These are phyloP conservation scores for Microbotryomycetes sp. DNA, from an alignment of 1,284 basidiomycete genomes.

Conservation along the genomic window DNA sequence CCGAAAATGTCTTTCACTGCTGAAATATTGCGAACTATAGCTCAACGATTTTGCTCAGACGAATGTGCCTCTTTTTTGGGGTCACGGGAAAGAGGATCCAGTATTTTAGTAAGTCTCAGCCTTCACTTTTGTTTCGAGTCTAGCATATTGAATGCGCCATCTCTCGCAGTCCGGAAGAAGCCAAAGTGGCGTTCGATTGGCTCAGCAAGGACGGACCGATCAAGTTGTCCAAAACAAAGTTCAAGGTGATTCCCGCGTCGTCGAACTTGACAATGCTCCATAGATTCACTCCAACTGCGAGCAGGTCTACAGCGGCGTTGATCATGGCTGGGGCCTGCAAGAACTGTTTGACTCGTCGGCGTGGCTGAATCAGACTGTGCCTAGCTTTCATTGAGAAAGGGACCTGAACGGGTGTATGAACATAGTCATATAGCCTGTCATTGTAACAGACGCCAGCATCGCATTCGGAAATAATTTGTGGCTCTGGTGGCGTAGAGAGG, in stretches of 20 bases:
- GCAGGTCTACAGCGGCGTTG: neutral
- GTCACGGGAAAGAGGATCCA: slow-evolving; percentile 14
- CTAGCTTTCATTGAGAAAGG: no score
- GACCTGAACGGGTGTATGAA: no score
- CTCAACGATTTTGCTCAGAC: neutral
- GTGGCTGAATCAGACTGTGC: neutral
- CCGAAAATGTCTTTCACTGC: neutral
- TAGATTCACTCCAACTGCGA: neutral
- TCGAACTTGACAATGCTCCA: neutral
- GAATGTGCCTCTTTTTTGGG: slow-evolving; percentile 20
- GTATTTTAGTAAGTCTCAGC: slow-evolving; percentile 6
- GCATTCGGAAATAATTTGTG: no score
- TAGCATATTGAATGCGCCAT: neutral
- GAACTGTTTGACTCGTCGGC: neutral
- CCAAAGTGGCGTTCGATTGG: neutral
- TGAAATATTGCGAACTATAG: neutral
- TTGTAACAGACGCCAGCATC: no score
- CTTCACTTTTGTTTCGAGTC: neutral
- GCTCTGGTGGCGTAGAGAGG: no score
- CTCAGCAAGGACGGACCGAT: neutral
- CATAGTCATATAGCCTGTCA: no score
- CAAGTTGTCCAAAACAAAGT: neutral
- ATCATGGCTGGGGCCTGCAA: neutral
- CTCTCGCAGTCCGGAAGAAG: neutral
- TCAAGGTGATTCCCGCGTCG: no score